Percentiles rank a stretch among this genome's conserved stretches.
These are phyloP conservation scores for Phylloboletellus chloephorus DNA, from an alignment of 1,284 basidiomycete species.

Conservation along the genomic window DNA sequence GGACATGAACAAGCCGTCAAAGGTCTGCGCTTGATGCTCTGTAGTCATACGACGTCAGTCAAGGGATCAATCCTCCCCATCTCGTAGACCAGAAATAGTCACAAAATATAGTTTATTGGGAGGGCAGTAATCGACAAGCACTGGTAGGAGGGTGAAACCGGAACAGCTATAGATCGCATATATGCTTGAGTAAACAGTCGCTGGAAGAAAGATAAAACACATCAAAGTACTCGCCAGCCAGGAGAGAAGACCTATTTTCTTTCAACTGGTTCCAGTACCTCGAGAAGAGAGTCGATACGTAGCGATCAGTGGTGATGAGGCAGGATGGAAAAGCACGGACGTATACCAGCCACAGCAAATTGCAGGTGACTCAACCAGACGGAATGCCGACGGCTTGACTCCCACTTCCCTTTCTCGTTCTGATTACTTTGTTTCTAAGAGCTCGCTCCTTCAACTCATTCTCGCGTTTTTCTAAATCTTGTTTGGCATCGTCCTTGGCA, in stretches of 20 bases:
- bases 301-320: conserved; percentile 21
- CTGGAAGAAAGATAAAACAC: conserved; percentile 14
- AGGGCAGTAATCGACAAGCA: conserved; percentile 22
- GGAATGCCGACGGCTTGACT: conserved; percentile 8
- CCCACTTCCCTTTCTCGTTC: conserved; percentile 52
- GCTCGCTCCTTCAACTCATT: conserved; percentile 74
- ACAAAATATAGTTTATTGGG: conserved; percentile 21
- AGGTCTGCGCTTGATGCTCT: neutral
- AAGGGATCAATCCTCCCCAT: neutral
- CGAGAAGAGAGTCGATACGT: conserved; percentile 16
- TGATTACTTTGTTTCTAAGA: conserved; percentile 73
- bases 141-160: conserved; percentile 9
- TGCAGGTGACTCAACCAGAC: conserved; percentile 19
- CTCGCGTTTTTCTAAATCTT: conserved; percentile 56
- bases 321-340: conserved; percentile 14
- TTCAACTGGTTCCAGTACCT: conserved; percentile 26
- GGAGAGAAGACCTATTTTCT: conserved; percentile 15
- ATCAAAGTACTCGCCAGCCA: conserved; percentile 23
- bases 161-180: conserved; percentile 23
- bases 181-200: conserved; percentile 22
- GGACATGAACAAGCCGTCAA: neutral
- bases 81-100: conserved; percentile 3
- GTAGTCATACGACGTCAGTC: conserved; percentile 2
- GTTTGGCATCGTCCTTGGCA: conserved; percentile 12
- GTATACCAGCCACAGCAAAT: conserved; percentile 20